phyloP scores from a whole-genome alignment of 805 yeast species.

The Priceomyces castillae region DNA sequence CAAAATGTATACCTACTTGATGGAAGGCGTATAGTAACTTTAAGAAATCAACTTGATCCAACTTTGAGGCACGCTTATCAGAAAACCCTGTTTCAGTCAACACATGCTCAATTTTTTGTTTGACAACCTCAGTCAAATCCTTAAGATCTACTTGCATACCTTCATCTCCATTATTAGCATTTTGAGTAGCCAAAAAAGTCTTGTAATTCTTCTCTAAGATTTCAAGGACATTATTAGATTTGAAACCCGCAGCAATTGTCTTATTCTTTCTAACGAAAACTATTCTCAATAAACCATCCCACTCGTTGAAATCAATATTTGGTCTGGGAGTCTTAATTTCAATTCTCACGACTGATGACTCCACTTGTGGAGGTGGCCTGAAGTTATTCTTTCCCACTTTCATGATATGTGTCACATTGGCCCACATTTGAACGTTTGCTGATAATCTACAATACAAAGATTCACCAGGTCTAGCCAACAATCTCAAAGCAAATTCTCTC shows the following conservation, averaged over 20 bases:
- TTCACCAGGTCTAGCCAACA: slow-evolving; percentile 97
- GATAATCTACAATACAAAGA: slow-evolving; percentile 86
- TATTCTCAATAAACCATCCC: slow-evolving; percentile 94
- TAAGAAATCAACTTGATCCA: slow-evolving; percentile 93
- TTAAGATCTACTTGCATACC: slow-evolving; percentile 39
- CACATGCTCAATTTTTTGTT: slow-evolving; percentile 68
- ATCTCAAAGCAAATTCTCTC: slow-evolving; percentile 91
- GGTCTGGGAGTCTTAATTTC: slow-evolving; percentile 94
- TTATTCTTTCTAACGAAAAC: slow-evolving; percentile 92
- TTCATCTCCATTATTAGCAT: slow-evolving; percentile 39
- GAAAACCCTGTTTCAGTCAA: slow-evolving; percentile 75
- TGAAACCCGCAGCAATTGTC: slow-evolving; percentile 90
- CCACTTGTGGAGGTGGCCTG: slow-evolving; percentile 98
- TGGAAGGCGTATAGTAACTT: slow-evolving; percentile 87
- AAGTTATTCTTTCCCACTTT: slow-evolving; percentile 96
- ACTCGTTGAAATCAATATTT: slow-evolving; percentile 87
- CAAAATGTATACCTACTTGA: slow-evolving; percentile 95
- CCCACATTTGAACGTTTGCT: slow-evolving; percentile 99
- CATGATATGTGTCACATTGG: slow-evolving; percentile 97
- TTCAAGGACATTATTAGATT: slow-evolving; percentile 71
- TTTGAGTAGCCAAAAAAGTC: slow-evolving; percentile 57
- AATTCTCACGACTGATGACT: slow-evolving; percentile 90
- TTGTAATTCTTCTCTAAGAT: slow-evolving; percentile 87
- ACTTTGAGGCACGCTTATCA: slow-evolving; percentile 87
- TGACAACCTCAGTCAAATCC: slow-evolving; percentile 48